Conservation (phyloP, 1,284 basidiomycete genomes). For the Cutaneotrichosporon dermatis region DNA sequence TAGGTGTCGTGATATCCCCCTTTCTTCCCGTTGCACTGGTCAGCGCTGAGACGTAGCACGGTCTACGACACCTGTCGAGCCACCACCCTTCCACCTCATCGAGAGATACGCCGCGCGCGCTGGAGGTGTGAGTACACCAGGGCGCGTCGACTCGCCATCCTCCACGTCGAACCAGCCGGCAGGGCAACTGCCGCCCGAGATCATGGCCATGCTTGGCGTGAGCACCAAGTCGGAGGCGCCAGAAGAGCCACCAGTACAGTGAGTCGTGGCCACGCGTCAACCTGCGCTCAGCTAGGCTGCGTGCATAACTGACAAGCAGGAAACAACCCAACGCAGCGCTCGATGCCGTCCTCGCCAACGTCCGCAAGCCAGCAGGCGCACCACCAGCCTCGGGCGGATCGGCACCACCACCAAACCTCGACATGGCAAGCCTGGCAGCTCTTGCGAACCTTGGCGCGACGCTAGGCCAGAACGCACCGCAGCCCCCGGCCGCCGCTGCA, state of each 20-base stretch:
- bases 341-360: conserved; percentile 20
- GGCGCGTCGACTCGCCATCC: background rate
- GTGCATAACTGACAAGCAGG: conserved; percentile 1
- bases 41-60: conserved; percentile 18
- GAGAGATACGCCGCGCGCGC: conserved; percentile 10
- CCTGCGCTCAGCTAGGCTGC: background rate
- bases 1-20: conserved; percentile 4
- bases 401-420: conserved; percentile 13
- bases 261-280: too few relatives aligned
- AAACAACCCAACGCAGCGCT: conserved; percentile 9
- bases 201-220: conserved; percentile 41
- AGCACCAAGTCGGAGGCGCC: conserved; percentile 12
- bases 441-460: conserved; percentile 23
- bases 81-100: conserved; percentile 19
- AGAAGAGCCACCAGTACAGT: background rate
- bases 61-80: conserved; percentile 17
- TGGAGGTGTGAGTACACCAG: background rate
- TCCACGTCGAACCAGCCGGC: conserved; percentile 4
- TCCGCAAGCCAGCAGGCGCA: conserved; percentile 6
- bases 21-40: background rate
- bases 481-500: background rate
- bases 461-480: background rate
- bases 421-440: conserved; percentile 28
- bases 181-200: conserved; percentile 36
- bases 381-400: too few relatives aligned